These are phyloP conservation scores for Heliosperma pusillum DNA, from an alignment of 148 eudicot genomes.

Conservation along the genomic window DNA sequence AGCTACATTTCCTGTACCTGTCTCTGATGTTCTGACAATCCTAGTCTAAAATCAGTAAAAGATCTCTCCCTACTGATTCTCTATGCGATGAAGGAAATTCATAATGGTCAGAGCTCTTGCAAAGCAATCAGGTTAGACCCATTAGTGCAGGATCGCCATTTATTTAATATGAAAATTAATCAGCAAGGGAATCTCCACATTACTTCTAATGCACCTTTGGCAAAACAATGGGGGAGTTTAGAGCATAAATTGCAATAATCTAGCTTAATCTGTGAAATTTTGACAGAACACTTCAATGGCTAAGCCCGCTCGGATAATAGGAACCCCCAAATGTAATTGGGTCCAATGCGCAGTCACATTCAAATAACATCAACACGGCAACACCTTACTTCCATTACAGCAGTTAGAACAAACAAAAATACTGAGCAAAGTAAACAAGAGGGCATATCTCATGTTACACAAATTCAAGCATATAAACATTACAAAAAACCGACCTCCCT, in stretches of 20 bases:
- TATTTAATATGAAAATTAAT: no score
- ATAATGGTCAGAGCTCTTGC: no score
- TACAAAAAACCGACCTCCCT: slow-evolving; percentile 45
- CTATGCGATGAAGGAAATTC: no score
- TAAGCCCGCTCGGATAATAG: background rate
- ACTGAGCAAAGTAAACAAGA: background rate
- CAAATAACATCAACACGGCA: background rate
- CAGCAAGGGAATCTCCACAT: no score
- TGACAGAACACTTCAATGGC: background rate
- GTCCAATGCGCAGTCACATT: background rate
- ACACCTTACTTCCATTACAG: background rate
- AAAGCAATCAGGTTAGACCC: no score
- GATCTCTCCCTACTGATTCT: no score
- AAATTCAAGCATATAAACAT: background rate
- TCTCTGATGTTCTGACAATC: no score
- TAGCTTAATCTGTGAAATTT: background rate
- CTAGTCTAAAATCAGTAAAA: no score
- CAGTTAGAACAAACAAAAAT: background rate
- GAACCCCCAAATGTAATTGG: background rate
- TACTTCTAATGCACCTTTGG: no score
- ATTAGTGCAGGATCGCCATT: no score
- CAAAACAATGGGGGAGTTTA: background rate
- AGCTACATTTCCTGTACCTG: no score
- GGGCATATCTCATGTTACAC: background rate
- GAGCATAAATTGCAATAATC: background rate